Evolutionary conservation across 768 basidiomycete genomes (phyloP).

Genomic region (Termitomyces sp.): DNA sequence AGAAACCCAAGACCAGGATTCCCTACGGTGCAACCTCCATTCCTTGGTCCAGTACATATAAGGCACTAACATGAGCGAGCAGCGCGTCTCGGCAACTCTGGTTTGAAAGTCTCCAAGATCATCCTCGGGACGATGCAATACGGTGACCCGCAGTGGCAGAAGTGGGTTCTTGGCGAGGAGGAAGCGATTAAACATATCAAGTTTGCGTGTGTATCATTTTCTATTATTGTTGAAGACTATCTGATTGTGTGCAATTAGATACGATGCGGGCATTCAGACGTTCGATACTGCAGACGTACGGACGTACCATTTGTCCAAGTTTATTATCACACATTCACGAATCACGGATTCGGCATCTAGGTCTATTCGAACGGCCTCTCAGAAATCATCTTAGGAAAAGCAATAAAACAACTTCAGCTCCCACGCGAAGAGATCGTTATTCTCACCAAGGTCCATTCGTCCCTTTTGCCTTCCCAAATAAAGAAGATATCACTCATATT

Average conservation of each 20-base stretch:
- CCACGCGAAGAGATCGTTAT: slow-evolving; percentile 75
- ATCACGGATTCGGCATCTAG: slow-evolving; percentile 25
- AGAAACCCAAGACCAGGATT: neutral
- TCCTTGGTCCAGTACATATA: neutral
- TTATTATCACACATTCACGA: neutral
- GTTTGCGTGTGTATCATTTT: slow-evolving; percentile 31
- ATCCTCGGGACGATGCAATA: slow-evolving; percentile 65
- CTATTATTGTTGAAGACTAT: too few relatives aligned
- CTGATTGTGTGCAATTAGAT: neutral
- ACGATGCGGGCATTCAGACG: slow-evolving; percentile 58
- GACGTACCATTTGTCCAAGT: too few relatives aligned
- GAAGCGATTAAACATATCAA: slow-evolving; percentile 54
- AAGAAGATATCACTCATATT: too few relatives aligned
- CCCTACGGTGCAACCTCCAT: neutral
- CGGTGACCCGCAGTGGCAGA: slow-evolving; percentile 48
- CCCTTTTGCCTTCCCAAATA: too few relatives aligned
- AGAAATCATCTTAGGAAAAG: slow-evolving; percentile 67
- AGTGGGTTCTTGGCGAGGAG: slow-evolving; percentile 43
- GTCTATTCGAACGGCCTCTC: slow-evolving; percentile 67
- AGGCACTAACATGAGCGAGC: neutral
- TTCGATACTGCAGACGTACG: slow-evolving; percentile 48
- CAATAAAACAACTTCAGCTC: slow-evolving; percentile 59
- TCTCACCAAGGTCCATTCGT: slow-evolving; percentile 61
- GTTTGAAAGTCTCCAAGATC: slow-evolving; percentile 60
- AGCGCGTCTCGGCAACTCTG: slow-evolving; percentile 50